Conservation (phyloP, 371 early-diverging fungal genomes). For the Capillidium rhysosporum region DNA sequence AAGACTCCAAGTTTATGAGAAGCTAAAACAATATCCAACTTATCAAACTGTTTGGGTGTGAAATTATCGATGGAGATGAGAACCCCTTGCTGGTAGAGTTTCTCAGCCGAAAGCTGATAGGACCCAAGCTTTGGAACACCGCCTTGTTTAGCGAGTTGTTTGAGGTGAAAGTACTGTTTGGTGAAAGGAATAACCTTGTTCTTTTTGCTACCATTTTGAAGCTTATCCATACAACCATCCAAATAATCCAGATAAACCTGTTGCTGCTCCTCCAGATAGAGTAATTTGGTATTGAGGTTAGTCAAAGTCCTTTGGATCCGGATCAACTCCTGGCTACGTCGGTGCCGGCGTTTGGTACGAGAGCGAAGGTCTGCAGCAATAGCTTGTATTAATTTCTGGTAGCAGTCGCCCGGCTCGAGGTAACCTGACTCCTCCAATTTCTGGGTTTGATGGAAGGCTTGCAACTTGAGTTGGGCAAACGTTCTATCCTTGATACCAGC, state of each 20-base stretch:
- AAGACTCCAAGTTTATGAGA: slow-evolving; percentile 83
- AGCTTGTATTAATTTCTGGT: slow-evolving; percentile 76
- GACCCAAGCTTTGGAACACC: slow-evolving; percentile 90
- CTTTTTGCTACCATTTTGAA: too few species aligned
- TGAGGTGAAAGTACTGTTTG: slow-evolving; percentile 80
- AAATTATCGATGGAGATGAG: slow-evolving; percentile 62
- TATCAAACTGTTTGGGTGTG: slow-evolving; percentile 64
- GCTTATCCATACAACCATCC: slow-evolving; percentile 63
- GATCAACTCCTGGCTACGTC: slow-evolving; percentile 47
- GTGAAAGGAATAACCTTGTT: slow-evolving; percentile 66
- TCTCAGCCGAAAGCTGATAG: slow-evolving; percentile 91
- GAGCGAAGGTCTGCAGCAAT: slow-evolving; percentile 86
- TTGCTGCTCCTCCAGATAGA: slow-evolving; percentile 65
- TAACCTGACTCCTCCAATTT: slow-evolving; percentile 41
- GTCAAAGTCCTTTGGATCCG: slow-evolving; percentile 53
- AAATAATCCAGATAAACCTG: slow-evolving; percentile 79
- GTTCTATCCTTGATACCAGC: not conserved
- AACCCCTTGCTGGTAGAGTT: slow-evolving; percentile 82
- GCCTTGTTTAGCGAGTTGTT: slow-evolving; percentile 60
- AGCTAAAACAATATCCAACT: slow-evolving; percentile 72
- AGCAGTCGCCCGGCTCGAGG: slow-evolving; percentile 28
- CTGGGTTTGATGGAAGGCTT: slow-evolving; percentile 35
- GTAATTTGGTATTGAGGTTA: slow-evolving; percentile 58
- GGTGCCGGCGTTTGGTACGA: slow-evolving; percentile 64
- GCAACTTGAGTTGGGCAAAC: not conserved